phyloP scores from a whole-genome alignment of 768 basidiomycete species.

The Agrocybe chaxingu region DNA sequence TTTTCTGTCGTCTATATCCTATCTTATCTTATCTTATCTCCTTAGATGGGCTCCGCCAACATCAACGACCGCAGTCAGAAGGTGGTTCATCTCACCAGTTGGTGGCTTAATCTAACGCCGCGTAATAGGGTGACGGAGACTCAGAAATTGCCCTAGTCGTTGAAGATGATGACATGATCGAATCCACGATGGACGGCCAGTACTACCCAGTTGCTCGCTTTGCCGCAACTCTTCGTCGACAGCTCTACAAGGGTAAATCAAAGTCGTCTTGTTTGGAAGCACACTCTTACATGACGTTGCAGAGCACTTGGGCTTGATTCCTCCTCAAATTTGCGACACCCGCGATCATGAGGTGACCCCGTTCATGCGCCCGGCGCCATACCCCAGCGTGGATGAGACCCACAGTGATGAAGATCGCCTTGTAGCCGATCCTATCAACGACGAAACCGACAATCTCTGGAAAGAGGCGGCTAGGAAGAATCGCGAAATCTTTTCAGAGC shows the following conservation, averaged over 20 bases:
- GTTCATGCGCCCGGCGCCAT: conserved; percentile 81
- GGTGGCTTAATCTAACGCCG: conserved; percentile 1
- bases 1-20: background rate
- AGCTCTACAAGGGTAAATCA: conserved; percentile 70
- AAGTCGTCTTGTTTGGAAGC: background rate
- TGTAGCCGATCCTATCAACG: conserved; percentile 78
- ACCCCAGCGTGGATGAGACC: conserved; percentile 66
- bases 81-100: conserved; percentile 27
- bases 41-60: conserved; percentile 92
- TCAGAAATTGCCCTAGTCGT: conserved; percentile 93
- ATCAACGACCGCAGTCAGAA: conserved; percentile 85
- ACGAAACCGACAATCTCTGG: conserved; percentile 59
- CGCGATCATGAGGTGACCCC: conserved; percentile 35
- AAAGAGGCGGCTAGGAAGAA: conserved; percentile 73
- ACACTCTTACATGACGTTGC: background rate
- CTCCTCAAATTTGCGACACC: conserved; percentile 56
- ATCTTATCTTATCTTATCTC: background rate
- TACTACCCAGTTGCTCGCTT: conserved; percentile 73
- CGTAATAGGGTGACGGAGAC: conserved; percentile 77
- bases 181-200: conserved; percentile 74
- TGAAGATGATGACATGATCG: conserved; percentile 81
- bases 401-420: conserved; percentile 50
- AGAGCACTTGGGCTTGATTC: conserved; percentile 88
- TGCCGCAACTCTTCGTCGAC: conserved; percentile 79
- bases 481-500: conserved; percentile 79